These are phyloP conservation scores for Fusarium sp. DNA, from an alignment of 2,329 filamentous ascomycete species.

Conservation along the genomic window DNA sequence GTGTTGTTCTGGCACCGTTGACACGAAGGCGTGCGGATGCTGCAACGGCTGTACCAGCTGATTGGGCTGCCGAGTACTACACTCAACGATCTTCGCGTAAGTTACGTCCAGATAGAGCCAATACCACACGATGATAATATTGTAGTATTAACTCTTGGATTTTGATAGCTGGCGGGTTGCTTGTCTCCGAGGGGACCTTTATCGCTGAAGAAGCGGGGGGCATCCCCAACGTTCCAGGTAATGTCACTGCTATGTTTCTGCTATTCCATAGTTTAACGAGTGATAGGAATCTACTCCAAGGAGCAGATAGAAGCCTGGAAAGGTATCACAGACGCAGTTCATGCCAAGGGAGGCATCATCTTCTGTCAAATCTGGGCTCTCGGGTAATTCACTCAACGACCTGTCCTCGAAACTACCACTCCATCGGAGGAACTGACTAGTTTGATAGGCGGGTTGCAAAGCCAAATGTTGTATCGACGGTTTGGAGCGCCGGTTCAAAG, in stretches of 20 bases:
- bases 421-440: background rate
- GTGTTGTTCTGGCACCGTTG: constrained; percentile 66
- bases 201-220: constrained; percentile 47
- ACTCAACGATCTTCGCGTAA: constrained; percentile 52
- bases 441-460: constrained; percentile 30
- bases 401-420: constrained; percentile 23
- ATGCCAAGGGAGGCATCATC: constrained; percentile 69
- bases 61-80: constrained; percentile 58
- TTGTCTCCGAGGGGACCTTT: constrained; percentile 60
- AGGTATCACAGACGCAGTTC: constrained; percentile 69
- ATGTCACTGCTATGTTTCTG: background rate
- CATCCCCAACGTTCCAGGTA: constrained; percentile 40
- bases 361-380: constrained; percentile 72
- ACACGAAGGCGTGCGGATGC: constrained; percentile 63
- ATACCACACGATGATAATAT: background rate
- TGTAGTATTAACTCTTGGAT: background rate
- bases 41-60: constrained; percentile 37
- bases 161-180: constrained; percentile 50
- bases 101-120: background rate
- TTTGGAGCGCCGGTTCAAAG: constrained; percentile 35
- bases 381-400: constrained; percentile 65
- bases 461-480: constrained; percentile 24
- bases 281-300: constrained; percentile 67
- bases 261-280: constrained; percentile 38
- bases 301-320: constrained; percentile 70